Base-by-base conservation (phyloP, 768 basidiomycete genomes). In the Pleurotus salmoneostramineus region DNA sequence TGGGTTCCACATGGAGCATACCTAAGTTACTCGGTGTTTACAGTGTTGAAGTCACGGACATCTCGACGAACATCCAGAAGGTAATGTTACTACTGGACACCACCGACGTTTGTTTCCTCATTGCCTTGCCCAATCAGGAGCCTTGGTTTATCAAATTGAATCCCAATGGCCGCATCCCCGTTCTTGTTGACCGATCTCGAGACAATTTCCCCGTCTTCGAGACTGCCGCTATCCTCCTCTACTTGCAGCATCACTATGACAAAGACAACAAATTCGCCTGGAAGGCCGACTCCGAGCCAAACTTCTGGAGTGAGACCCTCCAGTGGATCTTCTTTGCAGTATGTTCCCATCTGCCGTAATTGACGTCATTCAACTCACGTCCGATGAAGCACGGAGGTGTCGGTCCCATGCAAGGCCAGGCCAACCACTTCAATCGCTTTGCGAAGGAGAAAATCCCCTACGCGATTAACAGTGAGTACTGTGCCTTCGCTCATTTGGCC, bases 261-360 rank as follows among this genome's bases (percentile, higher is more conserved):
- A 85, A 77, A 62, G 82, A 89, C n/a, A 71, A 79, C 68, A 78
- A 82, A 63, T 88, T 94, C 64, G 80, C 73, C 63, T 93, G 88
- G 71, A 78, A 87, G 62, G 71, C 76, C 3, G 70, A 63, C 15
- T 74, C 66, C 14, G 72, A 82, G 3, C 78, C 83, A 4, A 77
- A 89, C 46, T 77, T 85, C 35, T 84, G 87, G 64, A 88, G 83
- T 65, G 85, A 89, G 71, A 78, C 83, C 73, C 65, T 91, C 21
- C 91, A 92, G 66, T 95, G 92, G 94, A 84, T 94, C 52, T 91
- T 93, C 75, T 95, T 93, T 62, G 81, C 85, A 11, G 87, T 87
- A 60, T 57, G 81, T 63, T n/a, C 14, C 34, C 4, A 27, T 5
- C 40, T 14, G 44, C 8, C 45, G 14, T 12, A 15, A 6, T 17